phyloP scores from a whole-genome alignment of 805 yeast genomes.

The Wickerhamomyces subpelliculosus region DNA sequence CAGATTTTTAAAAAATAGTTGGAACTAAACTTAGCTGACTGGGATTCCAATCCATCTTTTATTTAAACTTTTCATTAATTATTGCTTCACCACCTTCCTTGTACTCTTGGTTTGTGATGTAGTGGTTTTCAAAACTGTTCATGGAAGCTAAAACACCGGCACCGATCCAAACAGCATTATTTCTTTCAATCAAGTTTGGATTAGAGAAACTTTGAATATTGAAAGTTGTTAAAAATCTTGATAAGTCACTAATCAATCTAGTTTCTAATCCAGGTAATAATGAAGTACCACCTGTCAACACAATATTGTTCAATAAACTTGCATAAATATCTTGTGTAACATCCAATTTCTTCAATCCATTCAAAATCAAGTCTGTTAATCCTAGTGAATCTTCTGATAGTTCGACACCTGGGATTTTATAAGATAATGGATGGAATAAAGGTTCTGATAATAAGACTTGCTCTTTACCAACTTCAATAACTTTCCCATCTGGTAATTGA shows the following conservation, averaged over 20 bases:
- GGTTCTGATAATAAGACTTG: conserved; percentile 57
- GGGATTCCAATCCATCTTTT: conserved; percentile 1
- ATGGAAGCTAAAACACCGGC: conserved; percentile 70
- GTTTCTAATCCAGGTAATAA: conserved; percentile 66
- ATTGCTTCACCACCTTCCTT: conserved; percentile 58
- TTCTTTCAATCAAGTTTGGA: conserved; percentile 59
- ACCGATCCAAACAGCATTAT: conserved; percentile 72
- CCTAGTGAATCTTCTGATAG: conserved; percentile 16
- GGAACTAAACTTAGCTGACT: background rate
- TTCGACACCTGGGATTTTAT: conserved; percentile 32
- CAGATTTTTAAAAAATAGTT: too few relatives aligned
- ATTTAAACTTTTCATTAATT: conserved; percentile 38
- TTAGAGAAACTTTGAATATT: conserved; percentile 50
- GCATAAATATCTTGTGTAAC: conserved; percentile 33
- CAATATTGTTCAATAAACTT: conserved; percentile 52
- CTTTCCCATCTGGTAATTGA: conserved; percentile 53
- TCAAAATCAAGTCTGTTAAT: conserved; percentile 31
- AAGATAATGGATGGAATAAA: conserved; percentile 56
- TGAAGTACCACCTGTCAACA: conserved; percentile 69
- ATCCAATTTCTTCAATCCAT: conserved; percentile 35
- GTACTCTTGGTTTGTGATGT: conserved; percentile 67
- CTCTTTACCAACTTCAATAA: conserved; percentile 43
- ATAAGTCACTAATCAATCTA: conserved; percentile 56
- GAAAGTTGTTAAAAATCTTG: conserved; percentile 58
- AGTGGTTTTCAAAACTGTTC: conserved; percentile 76